These are phyloP conservation scores for Hypoxylon sp. DNA, from an alignment of 2,329 filamentous ascomycete species.

Conservation along the genomic window DNA sequence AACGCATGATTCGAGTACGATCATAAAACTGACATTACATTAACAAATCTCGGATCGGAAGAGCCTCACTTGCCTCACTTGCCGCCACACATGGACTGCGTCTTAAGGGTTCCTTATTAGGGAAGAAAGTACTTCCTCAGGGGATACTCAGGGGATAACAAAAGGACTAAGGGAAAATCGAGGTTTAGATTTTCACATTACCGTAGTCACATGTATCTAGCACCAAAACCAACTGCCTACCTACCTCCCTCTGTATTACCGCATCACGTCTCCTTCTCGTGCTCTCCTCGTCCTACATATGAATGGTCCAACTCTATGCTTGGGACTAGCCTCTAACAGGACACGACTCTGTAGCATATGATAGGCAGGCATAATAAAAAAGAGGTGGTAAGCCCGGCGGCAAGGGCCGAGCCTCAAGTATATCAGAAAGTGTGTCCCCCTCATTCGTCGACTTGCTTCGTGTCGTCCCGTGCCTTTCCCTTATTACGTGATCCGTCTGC, in stretches of 20 bases:
- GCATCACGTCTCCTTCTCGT: conserved; percentile 7
- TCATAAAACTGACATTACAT: conserved; percentile 9
- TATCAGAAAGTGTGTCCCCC: conserved; percentile 3
- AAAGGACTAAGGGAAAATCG: conserved; percentile 11
- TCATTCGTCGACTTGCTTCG: conserved; percentile 24
- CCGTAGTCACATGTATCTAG: conserved; percentile 29
- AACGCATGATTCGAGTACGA: conserved; percentile 11
- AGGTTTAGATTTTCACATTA: conserved; percentile 34
- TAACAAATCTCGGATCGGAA: conserved; percentile 14
- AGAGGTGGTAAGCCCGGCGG: conserved; percentile 11
- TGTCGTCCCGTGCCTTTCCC: not conserved
- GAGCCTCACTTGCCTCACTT: conserved; percentile 3
- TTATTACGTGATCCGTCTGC: conserved; percentile 32
- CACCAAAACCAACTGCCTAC: conserved; percentile 22
- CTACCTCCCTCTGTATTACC: conserved; percentile 16
- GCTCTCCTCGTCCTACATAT: conserved; percentile 5
- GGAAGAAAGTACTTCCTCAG: conserved; percentile 13
- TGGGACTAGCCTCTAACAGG: conserved; percentile 8
- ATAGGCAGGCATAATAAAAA: conserved; percentile 11
- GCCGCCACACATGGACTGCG: conserved; percentile 4
- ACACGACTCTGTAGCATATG: conserved; percentile 14
- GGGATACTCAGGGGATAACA: conserved; percentile 4
- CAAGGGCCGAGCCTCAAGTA: conserved; percentile 29
- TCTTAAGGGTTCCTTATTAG: conserved; percentile 8
- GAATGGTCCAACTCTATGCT: not conserved